phyloP scores from a whole-genome alignment of 352 stramenopile species.

The Phytophthora kernoviae region DNA sequence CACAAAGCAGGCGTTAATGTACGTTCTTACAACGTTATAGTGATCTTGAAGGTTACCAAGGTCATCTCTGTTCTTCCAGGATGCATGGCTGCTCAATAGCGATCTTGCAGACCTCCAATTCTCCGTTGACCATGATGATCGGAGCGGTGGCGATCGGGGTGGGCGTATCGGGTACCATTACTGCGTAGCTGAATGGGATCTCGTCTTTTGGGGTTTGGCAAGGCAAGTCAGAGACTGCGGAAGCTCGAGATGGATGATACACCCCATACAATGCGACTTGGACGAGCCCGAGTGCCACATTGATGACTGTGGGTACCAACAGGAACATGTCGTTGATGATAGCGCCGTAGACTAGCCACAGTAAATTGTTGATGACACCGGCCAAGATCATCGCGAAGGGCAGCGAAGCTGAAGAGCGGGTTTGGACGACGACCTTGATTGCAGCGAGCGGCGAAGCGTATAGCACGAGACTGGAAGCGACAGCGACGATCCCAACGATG shows the following conservation, averaged over 20 bases:
- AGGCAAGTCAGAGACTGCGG: slow-evolving; percentile 10
- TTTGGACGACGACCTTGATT: slow-evolving; percentile 58
- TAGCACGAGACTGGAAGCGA: slow-evolving; percentile 60
- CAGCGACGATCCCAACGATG: slow-evolving; percentile 47
- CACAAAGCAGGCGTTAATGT: background rate
- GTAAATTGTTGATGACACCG: slow-evolving; percentile 68
- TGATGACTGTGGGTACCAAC: slow-evolving; percentile 58
- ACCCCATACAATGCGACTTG: slow-evolving; percentile 67
- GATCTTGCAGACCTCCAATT: slow-evolving; percentile 40
- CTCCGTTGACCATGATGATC: slow-evolving; percentile 16
- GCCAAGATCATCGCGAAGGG: slow-evolving; percentile 66
- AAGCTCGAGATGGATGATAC: slow-evolving; percentile 46
- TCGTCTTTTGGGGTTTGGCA: slow-evolving; percentile 28
- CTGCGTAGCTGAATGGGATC: slow-evolving; percentile 22
- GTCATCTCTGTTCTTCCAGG: slow-evolving; percentile 14
- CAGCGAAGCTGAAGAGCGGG: slow-evolving; percentile 60
- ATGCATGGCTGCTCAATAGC: slow-evolving; percentile 25
- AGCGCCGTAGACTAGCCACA: slow-evolving; percentile 76
- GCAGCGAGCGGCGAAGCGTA: slow-evolving; percentile 70
- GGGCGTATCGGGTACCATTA: slow-evolving; percentile 25
- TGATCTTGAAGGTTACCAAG: slow-evolving; percentile 6
- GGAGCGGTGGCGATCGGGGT: slow-evolving; percentile 17
- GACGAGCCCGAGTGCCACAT: slow-evolving; percentile 47
- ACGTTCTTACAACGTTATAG: background rate
- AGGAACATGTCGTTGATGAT: slow-evolving; percentile 62